Conservation (phyloP, 352 stramenopile genomes). For the Hyaloperonospora brassicae region DNA sequence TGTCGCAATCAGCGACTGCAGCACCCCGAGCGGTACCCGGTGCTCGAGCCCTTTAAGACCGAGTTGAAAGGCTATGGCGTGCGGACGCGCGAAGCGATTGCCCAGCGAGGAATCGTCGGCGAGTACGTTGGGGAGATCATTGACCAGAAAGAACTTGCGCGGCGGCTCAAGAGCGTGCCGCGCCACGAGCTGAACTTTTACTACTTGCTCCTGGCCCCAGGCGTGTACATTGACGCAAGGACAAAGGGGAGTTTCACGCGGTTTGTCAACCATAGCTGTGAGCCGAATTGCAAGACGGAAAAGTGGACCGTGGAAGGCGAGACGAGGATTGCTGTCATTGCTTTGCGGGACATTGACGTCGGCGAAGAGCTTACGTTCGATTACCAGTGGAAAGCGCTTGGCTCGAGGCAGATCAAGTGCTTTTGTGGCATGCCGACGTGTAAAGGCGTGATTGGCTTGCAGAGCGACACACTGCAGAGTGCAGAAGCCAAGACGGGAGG, state of each 20-base stretch:
- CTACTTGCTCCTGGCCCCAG: slow-evolving; percentile 70
- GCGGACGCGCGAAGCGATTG: slow-evolving; percentile 52
- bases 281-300: slow-evolving; percentile 93
- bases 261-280: slow-evolving; percentile 95
- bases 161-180: slow-evolving; percentile 47
- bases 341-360: slow-evolving; percentile 78
- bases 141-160: slow-evolving; percentile 71
- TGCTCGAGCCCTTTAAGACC: slow-evolving; percentile 69
- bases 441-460: slow-evolving; percentile 69
- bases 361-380: slow-evolving; percentile 93
- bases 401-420: slow-evolving; percentile 74
- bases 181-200: slow-evolving; percentile 84
- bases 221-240: slow-evolving; percentile 85
- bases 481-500: slow-evolving; percentile 27
- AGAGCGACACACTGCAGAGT: slow-evolving; percentile 34
- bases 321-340: slow-evolving; percentile 91
- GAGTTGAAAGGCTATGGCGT: slow-evolving; percentile 84
- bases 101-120: slow-evolving; percentile 59
- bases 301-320: slow-evolving; percentile 90
- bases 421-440: slow-evolving; percentile 57
- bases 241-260: slow-evolving; percentile 90
- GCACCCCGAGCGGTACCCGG: slow-evolving; percentile 50
- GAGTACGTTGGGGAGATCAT: slow-evolving; percentile 92
- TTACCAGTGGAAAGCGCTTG: slow-evolving; percentile 91
- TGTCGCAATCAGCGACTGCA: slow-evolving; percentile 78